phyloP scores from a whole-genome alignment of 1,139 yeast genomes.

The Groenewaldozyma auringiensis region DNA sequence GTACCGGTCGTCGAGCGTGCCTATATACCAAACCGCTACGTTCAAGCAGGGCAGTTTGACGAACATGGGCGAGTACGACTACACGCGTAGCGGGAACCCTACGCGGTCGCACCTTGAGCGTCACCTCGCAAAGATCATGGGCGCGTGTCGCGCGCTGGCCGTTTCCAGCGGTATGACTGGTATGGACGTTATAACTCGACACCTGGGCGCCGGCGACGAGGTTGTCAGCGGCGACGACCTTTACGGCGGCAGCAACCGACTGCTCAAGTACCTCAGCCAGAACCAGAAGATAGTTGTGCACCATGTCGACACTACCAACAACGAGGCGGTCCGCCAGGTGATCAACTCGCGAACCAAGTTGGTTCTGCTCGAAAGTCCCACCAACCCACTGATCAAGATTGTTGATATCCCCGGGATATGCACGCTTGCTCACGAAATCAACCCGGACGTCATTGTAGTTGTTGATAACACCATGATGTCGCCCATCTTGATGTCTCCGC shows the following conservation, averaged over 20 bases:
- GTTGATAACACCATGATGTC: constrained; percentile 97
- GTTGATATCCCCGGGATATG: constrained; percentile 67
- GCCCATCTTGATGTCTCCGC: constrained; percentile 76
- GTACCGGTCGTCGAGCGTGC: constrained; percentile 76
- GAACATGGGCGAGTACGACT: constrained; percentile 81
- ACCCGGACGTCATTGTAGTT: constrained; percentile 66
- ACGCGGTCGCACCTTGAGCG: constrained; percentile 74
- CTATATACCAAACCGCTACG: constrained; percentile 88
- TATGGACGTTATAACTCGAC: constrained; percentile 69
- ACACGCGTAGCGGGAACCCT: constrained; percentile 92
- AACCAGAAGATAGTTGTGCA: constrained; percentile 62
- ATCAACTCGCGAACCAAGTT: constrained; percentile 50
- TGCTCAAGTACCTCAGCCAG: constrained; percentile 62
- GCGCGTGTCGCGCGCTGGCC: constrained; percentile 64
- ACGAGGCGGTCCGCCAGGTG: constrained; percentile 42
- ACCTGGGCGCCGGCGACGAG: constrained; percentile 70
- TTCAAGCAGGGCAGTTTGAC: constrained; percentile 73
- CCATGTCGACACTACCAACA: constrained; percentile 77
- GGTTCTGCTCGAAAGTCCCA: constrained; percentile 82
- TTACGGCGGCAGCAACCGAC: constrained; percentile 86
- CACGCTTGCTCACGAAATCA: constrained; percentile 54
- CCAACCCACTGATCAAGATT: constrained; percentile 85
- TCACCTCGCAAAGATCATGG: constrained; percentile 70
- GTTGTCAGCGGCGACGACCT: constrained; percentile 90
- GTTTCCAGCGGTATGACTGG: constrained; percentile 93